Base-by-base conservation (phyloP, 106 monocot species). In the Phalaenopsis aphrodite region DNA sequence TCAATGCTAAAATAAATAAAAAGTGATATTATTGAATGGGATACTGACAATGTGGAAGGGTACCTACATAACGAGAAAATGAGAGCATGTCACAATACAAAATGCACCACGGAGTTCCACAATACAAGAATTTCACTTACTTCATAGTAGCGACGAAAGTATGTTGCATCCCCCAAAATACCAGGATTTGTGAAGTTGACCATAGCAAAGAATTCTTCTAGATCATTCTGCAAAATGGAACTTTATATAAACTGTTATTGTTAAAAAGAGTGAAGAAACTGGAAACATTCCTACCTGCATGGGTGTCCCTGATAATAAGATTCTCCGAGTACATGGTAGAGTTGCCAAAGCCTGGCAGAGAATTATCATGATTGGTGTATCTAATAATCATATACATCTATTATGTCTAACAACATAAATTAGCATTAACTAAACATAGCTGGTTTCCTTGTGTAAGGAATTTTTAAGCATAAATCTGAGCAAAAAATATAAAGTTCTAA, bases 111-210 rank as follows among this genome's bases (percentile, higher is more conserved):
- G 3, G 47, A 41, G 36, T 52, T 18, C 41, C 15, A 43, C 68
- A 37, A 47, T 46, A 30, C 18, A 42, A 81, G 42, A 19, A 8
- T 4, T 16, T 61, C 49, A 84, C 97, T 93, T 83, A 94, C 98
- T 88, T 99, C 94, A 88, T 94, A 94, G 61, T 94, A 94, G 68
- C 89, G 83, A 42, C 98, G 94, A 69, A 99, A 99, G 81, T 99
- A 89, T 77, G 92, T 48, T 24, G 78, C 85, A 81, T 99, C 92
- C 21, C 98, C 98, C 76, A 99, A 83, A 82, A 99, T 81, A 82
- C 98, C 94, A 80, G 94, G 91, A 93, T 99, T 99, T 77, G 98
- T 99, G 83, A 99, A 99, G 76, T 94, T 94, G 39, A 99, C 98
- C 98, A 99, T 99, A 45, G 98, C 89, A 90, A 88, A 99, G 78